Base-by-base conservation (phyloP, 768 basidiomycete species). In the Rhizopogon salebrosus region DNA sequence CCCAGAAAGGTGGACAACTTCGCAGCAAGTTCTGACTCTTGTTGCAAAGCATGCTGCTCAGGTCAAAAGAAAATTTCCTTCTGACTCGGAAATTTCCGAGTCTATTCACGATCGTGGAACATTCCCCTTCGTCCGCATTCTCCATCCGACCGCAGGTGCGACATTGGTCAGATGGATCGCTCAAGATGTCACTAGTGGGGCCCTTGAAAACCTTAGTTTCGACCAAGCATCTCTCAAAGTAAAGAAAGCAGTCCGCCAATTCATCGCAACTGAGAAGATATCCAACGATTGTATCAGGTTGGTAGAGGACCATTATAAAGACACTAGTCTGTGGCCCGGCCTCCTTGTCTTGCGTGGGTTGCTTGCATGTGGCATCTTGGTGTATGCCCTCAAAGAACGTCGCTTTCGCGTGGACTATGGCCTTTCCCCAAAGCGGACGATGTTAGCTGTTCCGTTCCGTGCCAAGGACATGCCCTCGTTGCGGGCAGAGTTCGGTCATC, bases 1-100 rank as follows among this genome's bases (percentile, higher is more conserved):
- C 39, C 75, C 76, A 3, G 61, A 72, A 39, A 72, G 78, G 14
- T 80, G 79, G 79, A 58, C 51, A 1, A 71, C 64, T 4, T 64
- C 65, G 0, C 75, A 78, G 54, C 63, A 72, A 10, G 49, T 78
- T 7, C 61, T 79, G 9, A 52, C 62, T 18, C 67, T 72, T n/a
- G 52, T 65, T 4, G 48, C 42, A 38, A 53, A 38, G 6, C 52
- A 49, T 29, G 57, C 62, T 2, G 7, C 49, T 4, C 27, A 8
- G 29, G 23, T 36, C 48, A 20, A 1, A 26, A 52, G 39, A n/a
- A 3, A 39, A 3, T 38, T 35, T 49, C 52, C 52, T 6, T 11
- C 37, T 24, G 52, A 43, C 35, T 14, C 48, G 16, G 52, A 54
- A n/a, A 8, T 54, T 13, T n/a, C n/a, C n/a, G n/a, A n/a, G n/a